Conservation (phyloP, 495 filamentous ascomycete species). For the Xylaria castorea region DNA sequence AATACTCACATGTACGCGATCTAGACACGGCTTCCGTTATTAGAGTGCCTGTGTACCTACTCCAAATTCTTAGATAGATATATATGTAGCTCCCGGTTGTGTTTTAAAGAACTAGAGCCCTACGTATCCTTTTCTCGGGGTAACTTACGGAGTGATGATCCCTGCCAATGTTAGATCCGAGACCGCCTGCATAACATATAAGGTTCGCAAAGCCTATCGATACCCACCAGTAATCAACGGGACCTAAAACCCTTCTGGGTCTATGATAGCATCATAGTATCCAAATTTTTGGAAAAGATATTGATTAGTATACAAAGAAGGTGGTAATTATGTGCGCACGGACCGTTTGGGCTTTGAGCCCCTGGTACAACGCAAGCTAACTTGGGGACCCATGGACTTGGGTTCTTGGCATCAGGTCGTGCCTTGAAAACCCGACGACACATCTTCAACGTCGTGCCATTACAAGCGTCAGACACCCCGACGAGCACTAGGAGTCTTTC, state of each 20-base stretch:
- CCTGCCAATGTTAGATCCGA: neutral
- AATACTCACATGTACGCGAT: too few relatives aligned
- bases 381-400: neutral
- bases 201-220: neutral
- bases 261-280: neutral
- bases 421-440: neutral
- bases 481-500: neutral
- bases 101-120: too few relatives aligned
- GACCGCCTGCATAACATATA: neutral
- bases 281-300: neutral
- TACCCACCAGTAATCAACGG: neutral
- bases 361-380: neutral
- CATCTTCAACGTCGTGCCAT: neutral
- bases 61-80: too few relatives aligned
- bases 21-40: too few relatives aligned
- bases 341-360: neutral
- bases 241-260: neutral
- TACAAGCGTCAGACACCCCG: neutral
- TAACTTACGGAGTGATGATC: too few relatives aligned
- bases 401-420: neutral
- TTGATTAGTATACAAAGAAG: neutral
- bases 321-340: neutral
- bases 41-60: too few relatives aligned
- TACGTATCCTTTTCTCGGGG: too few relatives aligned
- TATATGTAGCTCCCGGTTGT: too few relatives aligned